Evolutionary conservation across 2,329 filamentous ascomycete species (phyloP).

Genomic region (Sporothrix humicola): DNA sequence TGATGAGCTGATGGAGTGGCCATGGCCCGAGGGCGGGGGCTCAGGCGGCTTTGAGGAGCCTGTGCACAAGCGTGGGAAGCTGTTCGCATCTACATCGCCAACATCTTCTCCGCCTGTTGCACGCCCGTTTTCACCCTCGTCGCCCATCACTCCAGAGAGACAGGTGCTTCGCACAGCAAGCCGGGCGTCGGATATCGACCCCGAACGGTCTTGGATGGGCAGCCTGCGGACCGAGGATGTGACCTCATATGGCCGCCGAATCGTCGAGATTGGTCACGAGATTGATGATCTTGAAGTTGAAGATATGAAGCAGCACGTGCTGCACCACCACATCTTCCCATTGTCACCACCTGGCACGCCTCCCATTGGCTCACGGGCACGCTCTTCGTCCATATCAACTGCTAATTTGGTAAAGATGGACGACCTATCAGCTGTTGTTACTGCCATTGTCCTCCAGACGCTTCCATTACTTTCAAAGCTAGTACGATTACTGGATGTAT

Average conservation of each 20-base stretch:
- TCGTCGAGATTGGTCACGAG: conserved; percentile 73
- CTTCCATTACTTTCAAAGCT: conserved; percentile 80
- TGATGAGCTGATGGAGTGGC: conserved; percentile 68
- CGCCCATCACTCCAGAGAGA: conserved; percentile 34
- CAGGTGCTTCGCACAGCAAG: conserved; percentile 15
- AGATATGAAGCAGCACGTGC: conserved; percentile 85
- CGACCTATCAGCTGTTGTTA: conserved; percentile 88
- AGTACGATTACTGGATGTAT: conserved; percentile 73
- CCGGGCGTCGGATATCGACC: not conserved
- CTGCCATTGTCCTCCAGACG: conserved; percentile 87
- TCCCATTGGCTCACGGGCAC: conserved; percentile 34
- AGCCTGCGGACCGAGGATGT: conserved; percentile 71
- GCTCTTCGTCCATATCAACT: conserved; percentile 50
- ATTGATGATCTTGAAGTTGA: conserved; percentile 77
- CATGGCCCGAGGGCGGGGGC: conserved; percentile 57
- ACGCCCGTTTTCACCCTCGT: not conserved
- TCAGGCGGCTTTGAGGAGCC: conserved; percentile 62
- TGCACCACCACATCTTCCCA: conserved; percentile 77
- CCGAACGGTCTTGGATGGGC: conserved; percentile 63
- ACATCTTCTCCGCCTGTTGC: conserved; percentile 27
- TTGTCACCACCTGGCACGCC: conserved; percentile 59
- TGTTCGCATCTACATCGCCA: conserved; percentile 18
- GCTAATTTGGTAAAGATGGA: conserved; percentile 72
- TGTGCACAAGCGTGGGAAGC: not conserved
- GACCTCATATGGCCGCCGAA: conserved; percentile 69